Evolutionary conservation across 352 stramenopile species (phyloP).

Genomic region (Pythium folliculosum): DNA sequence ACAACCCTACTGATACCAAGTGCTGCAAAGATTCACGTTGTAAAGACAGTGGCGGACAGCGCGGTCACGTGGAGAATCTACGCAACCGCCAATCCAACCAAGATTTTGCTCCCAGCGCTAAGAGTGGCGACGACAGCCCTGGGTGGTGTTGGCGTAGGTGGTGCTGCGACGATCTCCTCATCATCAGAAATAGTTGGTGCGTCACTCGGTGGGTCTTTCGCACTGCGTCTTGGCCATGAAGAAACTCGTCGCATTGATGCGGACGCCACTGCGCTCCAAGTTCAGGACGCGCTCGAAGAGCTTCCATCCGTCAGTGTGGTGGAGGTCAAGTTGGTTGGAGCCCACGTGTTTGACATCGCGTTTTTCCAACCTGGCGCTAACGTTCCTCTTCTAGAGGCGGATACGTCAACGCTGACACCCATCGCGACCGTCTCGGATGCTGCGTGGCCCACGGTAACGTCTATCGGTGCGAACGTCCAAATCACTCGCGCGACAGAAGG

Average conservation of each 20-base stretch:
- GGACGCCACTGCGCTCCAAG: slow-evolving; percentile 13
- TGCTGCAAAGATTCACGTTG: slow-evolving; percentile 28
- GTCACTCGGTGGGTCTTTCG: slow-evolving; percentile 33
- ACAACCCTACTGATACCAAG: background rate
- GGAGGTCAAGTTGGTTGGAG: slow-evolving; percentile 12
- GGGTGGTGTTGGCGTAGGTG: background rate
- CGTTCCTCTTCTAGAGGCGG: slow-evolving; percentile 31
- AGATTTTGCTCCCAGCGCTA: background rate
- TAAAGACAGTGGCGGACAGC: slow-evolving; percentile 1
- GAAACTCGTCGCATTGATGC: slow-evolving; percentile 1
- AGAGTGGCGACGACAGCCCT: slow-evolving; percentile 1
- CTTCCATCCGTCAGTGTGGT: slow-evolving; percentile 31
- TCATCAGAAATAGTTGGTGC: background rate
- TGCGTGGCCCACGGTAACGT: slow-evolving; percentile 2
- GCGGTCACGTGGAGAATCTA: slow-evolving; percentile 16
- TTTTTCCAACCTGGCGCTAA: slow-evolving; percentile 38
- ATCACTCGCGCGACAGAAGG: slow-evolving; percentile 29
- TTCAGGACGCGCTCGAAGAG: slow-evolving; percentile 42
- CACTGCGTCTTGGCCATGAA: slow-evolving; percentile 31
- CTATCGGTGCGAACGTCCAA: slow-evolving; percentile 10
- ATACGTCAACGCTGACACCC: background rate
- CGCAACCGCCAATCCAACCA: background rate
- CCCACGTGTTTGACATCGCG: slow-evolving; percentile 38
- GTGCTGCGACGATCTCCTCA: background rate
- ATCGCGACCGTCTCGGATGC: slow-evolving; percentile 19